Evolutionary conservation across 495 filamentous ascomycete genomes (phyloP), one percentile per base, ranked within the genome.

Genomic region (Aspergillus cavernicola): DNA sequence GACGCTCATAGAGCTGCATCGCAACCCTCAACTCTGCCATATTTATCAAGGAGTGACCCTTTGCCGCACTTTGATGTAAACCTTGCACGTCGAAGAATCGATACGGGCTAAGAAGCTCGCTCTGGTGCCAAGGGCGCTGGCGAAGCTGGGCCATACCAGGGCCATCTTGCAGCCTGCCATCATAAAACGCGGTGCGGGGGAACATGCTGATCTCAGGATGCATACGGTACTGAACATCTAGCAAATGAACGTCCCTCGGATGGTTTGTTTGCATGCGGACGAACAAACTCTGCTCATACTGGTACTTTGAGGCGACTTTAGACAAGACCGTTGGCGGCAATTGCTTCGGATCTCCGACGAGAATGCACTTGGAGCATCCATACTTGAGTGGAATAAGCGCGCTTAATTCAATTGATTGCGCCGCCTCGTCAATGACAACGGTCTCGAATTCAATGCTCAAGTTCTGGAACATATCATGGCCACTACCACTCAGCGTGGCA

Each of bases 191-290:
- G 52, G 79, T 70, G 66, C 90, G 95, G 1, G 93, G 93, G 69
- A 96, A 98, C 29, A 62, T 61, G 66, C 89, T 95, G 66, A 98
- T 98, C 54, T 90, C 87, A 0, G 93, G 93, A 72, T 98, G 93
- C 93, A 98, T 98, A 72, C 93, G 93, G 65, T 98, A 98, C 63
- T 98, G 93, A 29, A 85, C 90, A 68, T 97, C 92, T 18, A 98
- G 82, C 31, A 98, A 78, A 69, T 97, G 92, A n/a, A 98, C 86
- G 58, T 95, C 86, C 35, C 85, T 74, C 1, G 90, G 86, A 57
- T 92, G 85, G 56, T 97, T 97, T 55, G 81, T 79, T 64, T 97
- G 92, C 95, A 98, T 98, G 24, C 93, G 85, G 36, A 97, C 93
- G 71, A 98, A 98, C 68, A 98, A 76, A 75, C 89, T 95, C 73